Evolutionary conservation across 306 rosid genomes (phyloP), one percentile per base, ranked within the genome.

Genomic region (Cicer bijugum): DNA sequence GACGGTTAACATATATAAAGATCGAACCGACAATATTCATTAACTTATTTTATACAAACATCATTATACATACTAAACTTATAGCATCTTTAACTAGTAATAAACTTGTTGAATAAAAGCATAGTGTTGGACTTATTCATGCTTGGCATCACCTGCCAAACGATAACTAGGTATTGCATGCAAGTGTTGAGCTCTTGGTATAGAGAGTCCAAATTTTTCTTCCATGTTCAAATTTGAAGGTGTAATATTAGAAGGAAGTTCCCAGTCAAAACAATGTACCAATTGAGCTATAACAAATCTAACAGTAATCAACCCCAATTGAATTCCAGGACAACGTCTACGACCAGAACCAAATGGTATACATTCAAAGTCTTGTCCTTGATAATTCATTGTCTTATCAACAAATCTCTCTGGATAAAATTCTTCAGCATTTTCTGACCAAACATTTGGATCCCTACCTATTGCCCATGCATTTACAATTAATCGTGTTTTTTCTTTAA

Each of bases 341-440:
- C 65, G 65, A 6, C 65, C 65, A 33, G 40, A 59, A 28, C 65
- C 43, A 59, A 59, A 59, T 33, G 65, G 65, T 59, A 59, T 12
- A 59, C 6, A 11, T 7, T 59, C 65, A 2, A 59, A 28, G 0
- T 33, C 65, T 6, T 59, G 42, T 33, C 65, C 65, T 28, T 28
- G 10, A 6, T 28, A 59, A 33, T 59, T 59, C 17, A 59, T 59
- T 12, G 28, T 59, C 2, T 59, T 59, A 9, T 33, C 9, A 2
- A 33, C 12, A 33, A 59, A 59, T 59, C 65, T 59, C 2, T 59
- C 65, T 7, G 65, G 65, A 6, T 28, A 12, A 59, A 59, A 59
- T 2, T 59, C 65, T 28, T 59, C 43, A 1, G 11, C 43, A 59
- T 59, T 59, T 33, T 33, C 43, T 28, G 17, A 59, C 65, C 65